These are phyloP conservation scores for Rauvolfia tetraphylla DNA, from an alignment of 257 asterid genomes.

Conservation along the genomic window DNA sequence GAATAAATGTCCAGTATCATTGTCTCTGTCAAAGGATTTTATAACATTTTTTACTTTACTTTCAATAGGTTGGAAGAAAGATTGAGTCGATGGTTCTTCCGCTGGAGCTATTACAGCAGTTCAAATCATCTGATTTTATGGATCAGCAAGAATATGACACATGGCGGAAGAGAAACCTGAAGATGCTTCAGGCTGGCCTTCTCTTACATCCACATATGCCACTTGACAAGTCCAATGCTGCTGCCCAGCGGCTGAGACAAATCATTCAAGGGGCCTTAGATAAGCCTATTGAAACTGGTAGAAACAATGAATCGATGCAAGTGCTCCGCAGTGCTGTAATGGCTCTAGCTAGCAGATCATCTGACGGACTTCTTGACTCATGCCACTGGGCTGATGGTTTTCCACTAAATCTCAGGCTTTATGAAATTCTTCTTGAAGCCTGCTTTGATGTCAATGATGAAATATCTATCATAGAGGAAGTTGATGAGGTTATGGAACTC, in stretches of 20 bases:
- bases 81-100: slow-evolving; percentile 81
- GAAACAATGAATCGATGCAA: slow-evolving; percentile 96
- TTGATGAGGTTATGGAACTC: slow-evolving; percentile 93
- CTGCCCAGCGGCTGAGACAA: slow-evolving; percentile 76
- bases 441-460: slow-evolving; percentile 81
- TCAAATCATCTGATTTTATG: slow-evolving; percentile 90
- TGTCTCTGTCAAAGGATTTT: neutral
- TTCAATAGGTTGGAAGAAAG: slow-evolving; percentile 47
- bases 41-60: neutral
- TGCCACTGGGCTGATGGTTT: slow-evolving; percentile 98
- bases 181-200: slow-evolving; percentile 90
- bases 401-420: slow-evolving; percentile 88
- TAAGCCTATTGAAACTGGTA: slow-evolving; percentile 94
- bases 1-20: neutral
- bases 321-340: slow-evolving; percentile 82
- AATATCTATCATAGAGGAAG: slow-evolving; percentile 75
- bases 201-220: slow-evolving; percentile 84
- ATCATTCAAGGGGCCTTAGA: slow-evolving; percentile 76
- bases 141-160: slow-evolving; percentile 72
- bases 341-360: slow-evolving; percentile 73
- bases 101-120: slow-evolving; percentile 92
- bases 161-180: slow-evolving; percentile 97
- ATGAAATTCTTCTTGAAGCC: slow-evolving; percentile 85
- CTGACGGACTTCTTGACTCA: slow-evolving; percentile 69
- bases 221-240: slow-evolving; percentile 59